These are phyloP conservation scores for Trametes maxima DNA, from an alignment of 768 basidiomycete genomes.

Conservation along the genomic window DNA sequence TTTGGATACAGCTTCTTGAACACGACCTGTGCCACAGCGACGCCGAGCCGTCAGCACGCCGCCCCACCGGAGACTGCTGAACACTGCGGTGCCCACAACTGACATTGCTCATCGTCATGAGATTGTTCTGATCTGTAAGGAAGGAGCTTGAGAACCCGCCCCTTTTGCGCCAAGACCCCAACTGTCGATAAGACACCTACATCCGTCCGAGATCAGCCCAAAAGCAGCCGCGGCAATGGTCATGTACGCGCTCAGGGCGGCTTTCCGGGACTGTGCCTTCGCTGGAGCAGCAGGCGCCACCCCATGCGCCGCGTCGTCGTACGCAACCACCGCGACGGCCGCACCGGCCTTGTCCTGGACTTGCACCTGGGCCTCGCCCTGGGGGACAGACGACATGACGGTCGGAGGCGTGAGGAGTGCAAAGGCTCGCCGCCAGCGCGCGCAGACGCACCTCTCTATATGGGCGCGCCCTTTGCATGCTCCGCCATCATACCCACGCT, in stretches of 20 bases:
- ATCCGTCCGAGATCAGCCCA: conserved; percentile 52
- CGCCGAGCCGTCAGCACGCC: background rate
- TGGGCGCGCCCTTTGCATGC: conserved; percentile 1
- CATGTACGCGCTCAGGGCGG: conserved; percentile 58
- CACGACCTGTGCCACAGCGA: conserved; percentile 48
- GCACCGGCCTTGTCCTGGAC: conserved; percentile 7
- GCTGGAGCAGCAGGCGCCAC: background rate
- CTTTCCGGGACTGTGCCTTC: conserved; percentile 34
- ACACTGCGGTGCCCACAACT: conserved; percentile 15
- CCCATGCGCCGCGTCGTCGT: background rate
- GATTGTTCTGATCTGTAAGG: conserved; percentile 62
- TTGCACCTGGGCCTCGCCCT: background rate
- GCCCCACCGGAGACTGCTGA: background rate
- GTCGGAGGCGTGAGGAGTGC: conserved; percentile 11
- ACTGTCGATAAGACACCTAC: conserved; percentile 19
- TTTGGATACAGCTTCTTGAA: conserved; percentile 65
- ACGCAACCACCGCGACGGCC: conserved; percentile 11
- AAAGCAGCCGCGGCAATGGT: conserved; percentile 67
- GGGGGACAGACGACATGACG: conserved; percentile 1
- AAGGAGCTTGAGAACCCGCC: background rate
- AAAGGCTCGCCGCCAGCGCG: conserved; percentile 2
- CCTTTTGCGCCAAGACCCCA: background rate
- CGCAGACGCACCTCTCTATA: conserved; percentile 6
- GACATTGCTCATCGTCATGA: conserved; percentile 72
- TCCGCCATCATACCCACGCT: conserved; percentile 16